Evolutionary conservation across 441 rosid genomes (phyloP).

Genomic region (Kokia cookei): DNA sequence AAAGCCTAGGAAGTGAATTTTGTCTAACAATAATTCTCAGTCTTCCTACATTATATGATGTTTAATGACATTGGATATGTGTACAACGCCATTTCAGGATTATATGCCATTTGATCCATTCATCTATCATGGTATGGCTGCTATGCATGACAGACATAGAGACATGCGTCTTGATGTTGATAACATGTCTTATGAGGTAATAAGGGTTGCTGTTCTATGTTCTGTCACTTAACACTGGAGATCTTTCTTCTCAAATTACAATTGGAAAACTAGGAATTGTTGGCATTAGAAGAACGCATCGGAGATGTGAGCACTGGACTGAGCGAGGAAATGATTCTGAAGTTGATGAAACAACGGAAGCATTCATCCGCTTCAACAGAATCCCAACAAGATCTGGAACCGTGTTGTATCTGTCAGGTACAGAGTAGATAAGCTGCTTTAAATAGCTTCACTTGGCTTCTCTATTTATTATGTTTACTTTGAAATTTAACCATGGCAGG

Average conservation of each 20-base stretch:
- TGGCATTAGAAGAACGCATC: constrained; percentile 80
- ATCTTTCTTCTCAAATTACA: constrained; percentile 2
- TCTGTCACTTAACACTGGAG: neutral
- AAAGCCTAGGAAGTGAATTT: neutral
- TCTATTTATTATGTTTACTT: constrained; percentile 1
- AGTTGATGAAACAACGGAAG: constrained; percentile 48
- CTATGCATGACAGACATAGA: constrained; percentile 69
- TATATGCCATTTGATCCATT: constrained; percentile 66
- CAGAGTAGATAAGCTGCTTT: neutral
- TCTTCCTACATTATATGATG: neutral
- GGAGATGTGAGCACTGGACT: constrained; percentile 85
- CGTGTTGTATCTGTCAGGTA: constrained; percentile 91
- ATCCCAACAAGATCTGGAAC: constrained; percentile 44
- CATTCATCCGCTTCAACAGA: constrained; percentile 20
- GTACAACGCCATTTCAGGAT: constrained; percentile 45
- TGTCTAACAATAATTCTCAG: neutral
- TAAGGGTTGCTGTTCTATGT: neutral
- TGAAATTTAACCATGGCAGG: constrained; percentile 38
- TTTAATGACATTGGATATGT: neutral
- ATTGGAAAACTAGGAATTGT: constrained; percentile 54
- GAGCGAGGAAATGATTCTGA: constrained; percentile 53
- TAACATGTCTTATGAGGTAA: constrained; percentile 93
- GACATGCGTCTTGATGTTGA: constrained; percentile 91
- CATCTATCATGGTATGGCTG: constrained; percentile 51
- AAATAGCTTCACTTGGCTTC: neutral